Conservation (phyloP, 2,329 filamentous ascomycete genomes). For the Aspergillus thermomutatus region DNA sequence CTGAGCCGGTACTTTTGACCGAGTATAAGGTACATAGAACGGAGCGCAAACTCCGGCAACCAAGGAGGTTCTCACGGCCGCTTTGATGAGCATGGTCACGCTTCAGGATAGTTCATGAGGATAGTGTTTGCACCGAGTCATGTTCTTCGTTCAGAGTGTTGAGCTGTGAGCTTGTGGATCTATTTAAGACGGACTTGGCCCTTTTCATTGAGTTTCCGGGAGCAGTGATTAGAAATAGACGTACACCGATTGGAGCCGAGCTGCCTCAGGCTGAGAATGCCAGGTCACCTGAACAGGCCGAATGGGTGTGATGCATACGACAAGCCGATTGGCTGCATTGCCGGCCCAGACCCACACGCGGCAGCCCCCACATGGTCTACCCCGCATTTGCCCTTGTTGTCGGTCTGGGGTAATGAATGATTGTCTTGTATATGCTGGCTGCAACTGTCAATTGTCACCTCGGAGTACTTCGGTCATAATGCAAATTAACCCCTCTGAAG, state of each 20-base stretch:
- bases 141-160: not conserved
- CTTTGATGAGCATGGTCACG: slow-evolving; percentile 1
- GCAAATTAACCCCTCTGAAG: too few relatives aligned
- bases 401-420: too few relatives aligned
- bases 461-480: too few relatives aligned
- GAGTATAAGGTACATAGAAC: slow-evolving; percentile 7
- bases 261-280: not conserved
- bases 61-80: slow-evolving; percentile 1
- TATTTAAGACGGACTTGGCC: not conserved
- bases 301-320: too few relatives aligned
- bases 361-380: too few relatives aligned
- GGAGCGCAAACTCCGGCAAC: slow-evolving; percentile 6
- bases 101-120: not conserved
- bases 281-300: not conserved
- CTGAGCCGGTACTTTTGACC: not conserved
- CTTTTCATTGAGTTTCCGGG: not conserved
- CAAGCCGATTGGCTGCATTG: not conserved
- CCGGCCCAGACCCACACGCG: too few relatives aligned
- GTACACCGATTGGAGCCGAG: not conserved
- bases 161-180: not conserved
- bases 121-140: not conserved
- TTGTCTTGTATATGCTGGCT: too few relatives aligned
- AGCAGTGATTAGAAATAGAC: not conserved
- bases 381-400: too few relatives aligned
- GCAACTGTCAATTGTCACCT: too few relatives aligned